A percentile compares a stretch with the other conserved stretches of the same genome.
phyloP scores from a whole-genome alignment of 495 filamentous ascomycete species.

The Hyaloscypha hepaticicola region DNA sequence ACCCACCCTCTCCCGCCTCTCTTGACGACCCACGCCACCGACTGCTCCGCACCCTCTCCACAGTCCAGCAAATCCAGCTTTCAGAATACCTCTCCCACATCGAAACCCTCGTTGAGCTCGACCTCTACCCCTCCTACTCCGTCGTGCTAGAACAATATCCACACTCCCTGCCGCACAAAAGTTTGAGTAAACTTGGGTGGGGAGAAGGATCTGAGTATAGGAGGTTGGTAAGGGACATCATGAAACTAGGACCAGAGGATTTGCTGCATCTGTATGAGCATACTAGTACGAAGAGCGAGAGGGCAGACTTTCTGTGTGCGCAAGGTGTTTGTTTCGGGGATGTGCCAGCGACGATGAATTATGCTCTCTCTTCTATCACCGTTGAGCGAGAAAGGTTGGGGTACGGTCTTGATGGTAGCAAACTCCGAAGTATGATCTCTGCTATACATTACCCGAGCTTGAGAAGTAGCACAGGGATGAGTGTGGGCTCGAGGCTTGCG shows the following conservation, averaged over 20 bases:
- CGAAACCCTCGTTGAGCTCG: slow-evolving; percentile 24
- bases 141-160: slow-evolving; percentile 25
- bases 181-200: slow-evolving; percentile 23
- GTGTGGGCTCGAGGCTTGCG: neutral
- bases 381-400: slow-evolving; percentile 6
- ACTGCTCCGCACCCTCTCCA: slow-evolving; percentile 27
- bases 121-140: slow-evolving; percentile 25
- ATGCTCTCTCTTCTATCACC: slow-evolving; percentile 11
- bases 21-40: slow-evolving; percentile 26
- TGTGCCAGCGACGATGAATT: slow-evolving; percentile 27
- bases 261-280: slow-evolving; percentile 25
- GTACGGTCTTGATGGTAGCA: neutral
- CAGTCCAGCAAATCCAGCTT: slow-evolving; percentile 23
- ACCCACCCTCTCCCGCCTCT: slow-evolving; percentile 22
- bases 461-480: neutral
- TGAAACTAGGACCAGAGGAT: slow-evolving; percentile 25
- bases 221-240: slow-evolving; percentile 20
- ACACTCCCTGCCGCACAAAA: slow-evolving; percentile 13
- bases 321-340: slow-evolving; percentile 24
- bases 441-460: slow-evolving; percentile 7
- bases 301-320: slow-evolving; percentile 22
- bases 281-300: slow-evolving; percentile 22
- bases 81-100: slow-evolving; percentile 24
- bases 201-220: slow-evolving; percentile 26
- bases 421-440: neutral